A percentile compares a stretch with the other conserved stretches of the same genome.
Evolutionary conservation across 1,284 basidiomycete species (phyloP).

Genomic region (Fomitiporia mediterranea): DNA sequence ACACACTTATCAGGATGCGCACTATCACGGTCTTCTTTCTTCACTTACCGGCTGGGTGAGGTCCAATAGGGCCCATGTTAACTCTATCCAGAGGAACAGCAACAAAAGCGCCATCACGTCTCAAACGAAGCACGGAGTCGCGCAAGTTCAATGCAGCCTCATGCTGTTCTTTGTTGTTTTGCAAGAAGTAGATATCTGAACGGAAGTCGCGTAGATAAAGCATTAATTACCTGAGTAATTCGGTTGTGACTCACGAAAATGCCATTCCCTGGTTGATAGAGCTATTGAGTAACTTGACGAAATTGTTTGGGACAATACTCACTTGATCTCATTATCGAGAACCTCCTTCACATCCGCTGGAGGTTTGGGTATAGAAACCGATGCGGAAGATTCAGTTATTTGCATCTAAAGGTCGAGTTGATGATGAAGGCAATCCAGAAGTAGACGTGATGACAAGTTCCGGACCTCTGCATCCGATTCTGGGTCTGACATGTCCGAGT

Average conservation of each 20-base stretch:
- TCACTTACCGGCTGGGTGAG: constrained; percentile 68
- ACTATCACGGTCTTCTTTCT: too few species aligned
- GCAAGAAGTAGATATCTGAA: constrained; percentile 72
- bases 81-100: constrained; percentile 70
- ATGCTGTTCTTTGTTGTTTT: constrained; percentile 57
- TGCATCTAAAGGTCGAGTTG: constrained; percentile 2
- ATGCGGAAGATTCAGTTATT: background rate
- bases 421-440: too few species aligned
- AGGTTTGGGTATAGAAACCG: background rate
- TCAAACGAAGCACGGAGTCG: constrained; percentile 62
- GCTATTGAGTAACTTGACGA: background rate
- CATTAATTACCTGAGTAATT: background rate
- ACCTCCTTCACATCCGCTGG: constrained; percentile 3
- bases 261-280: constrained; percentile 56
- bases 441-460: too few species aligned
- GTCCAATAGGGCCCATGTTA: constrained; percentile 62
- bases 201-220: background rate
- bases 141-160: constrained; percentile 61
- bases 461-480: too few species aligned
- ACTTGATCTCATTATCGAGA: constrained; percentile 17
- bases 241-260: constrained; percentile 52
- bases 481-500: too few species aligned
- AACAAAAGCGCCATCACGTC: constrained; percentile 69
- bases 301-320: background rate
- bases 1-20: too few species aligned